phyloP scores from a whole-genome alignment of 257 asterid genomes.

The Cordia subcordata region DNA sequence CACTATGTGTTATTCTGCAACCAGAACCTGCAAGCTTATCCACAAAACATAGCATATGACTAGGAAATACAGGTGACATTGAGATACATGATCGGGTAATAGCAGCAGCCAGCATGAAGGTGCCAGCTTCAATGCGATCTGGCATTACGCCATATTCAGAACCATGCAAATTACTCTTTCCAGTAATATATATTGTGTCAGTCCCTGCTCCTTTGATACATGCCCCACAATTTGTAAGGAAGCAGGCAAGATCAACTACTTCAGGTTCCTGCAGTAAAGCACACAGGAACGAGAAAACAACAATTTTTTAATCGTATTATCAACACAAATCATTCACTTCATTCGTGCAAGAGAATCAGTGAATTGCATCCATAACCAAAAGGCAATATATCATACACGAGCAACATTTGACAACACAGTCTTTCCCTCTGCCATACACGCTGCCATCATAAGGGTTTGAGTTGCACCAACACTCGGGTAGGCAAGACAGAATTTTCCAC shows the following conservation, averaged over 20 bases:
- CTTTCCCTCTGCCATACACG: slow-evolving; percentile 36
- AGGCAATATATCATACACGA: too few species aligned
- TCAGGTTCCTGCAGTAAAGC: slow-evolving; percentile 35
- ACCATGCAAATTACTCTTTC: slow-evolving; percentile 25
- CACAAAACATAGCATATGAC: slow-evolving; percentile 15
- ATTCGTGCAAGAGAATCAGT: too few species aligned
- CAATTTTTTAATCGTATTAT: too few species aligned
- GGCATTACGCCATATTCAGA: slow-evolving; percentile 30
- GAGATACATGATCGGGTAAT: slow-evolving; percentile 36
- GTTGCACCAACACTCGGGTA: slow-evolving; percentile 55
- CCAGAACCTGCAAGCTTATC: slow-evolving; percentile 28
- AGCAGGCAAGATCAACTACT: slow-evolving; percentile 34
- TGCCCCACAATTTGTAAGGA: slow-evolving; percentile 33
- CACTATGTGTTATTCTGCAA: slow-evolving; percentile 23
- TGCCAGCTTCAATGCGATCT: slow-evolving; percentile 41
- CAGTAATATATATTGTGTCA: slow-evolving; percentile 18
- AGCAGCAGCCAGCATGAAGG: slow-evolving; percentile 46
- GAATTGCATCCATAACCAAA: too few species aligned
- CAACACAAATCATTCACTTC: too few species aligned
- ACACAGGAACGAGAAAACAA: background rate
- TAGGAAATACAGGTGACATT: slow-evolving; percentile 25
- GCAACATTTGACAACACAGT: slow-evolving; percentile 39
- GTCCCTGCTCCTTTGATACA: slow-evolving; percentile 35
- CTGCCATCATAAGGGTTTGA: slow-evolving; percentile 52
- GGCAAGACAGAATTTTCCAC: slow-evolving; percentile 33